Conservation (phyloP, 2,329 filamentous ascomycete species). For the Venturia oleaginea region DNA sequence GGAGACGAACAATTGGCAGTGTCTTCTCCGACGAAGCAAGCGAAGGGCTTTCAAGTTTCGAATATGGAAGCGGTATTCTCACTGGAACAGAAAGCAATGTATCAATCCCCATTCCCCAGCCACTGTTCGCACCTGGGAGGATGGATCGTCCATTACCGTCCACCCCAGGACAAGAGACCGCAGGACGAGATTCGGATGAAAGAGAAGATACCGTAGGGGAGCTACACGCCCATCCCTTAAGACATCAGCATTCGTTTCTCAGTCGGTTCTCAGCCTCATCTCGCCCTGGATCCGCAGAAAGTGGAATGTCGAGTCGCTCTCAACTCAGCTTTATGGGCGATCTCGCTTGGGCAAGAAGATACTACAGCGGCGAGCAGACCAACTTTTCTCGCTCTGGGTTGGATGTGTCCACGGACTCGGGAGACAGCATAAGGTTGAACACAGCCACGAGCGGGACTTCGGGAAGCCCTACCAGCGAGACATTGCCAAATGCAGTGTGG, state of each 20-base stretch:
- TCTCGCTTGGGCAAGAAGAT: constrained; percentile 11
- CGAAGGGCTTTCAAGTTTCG: constrained; percentile 2
- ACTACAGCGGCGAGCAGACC: constrained; percentile 13
- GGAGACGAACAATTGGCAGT: constrained; percentile 12
- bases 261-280: constrained; percentile 24
- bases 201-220: constrained; percentile 31
- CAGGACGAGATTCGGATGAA: constrained; percentile 28
- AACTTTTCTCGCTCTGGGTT: background rate
- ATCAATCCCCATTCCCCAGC: constrained; percentile 26
- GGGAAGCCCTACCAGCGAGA: constrained; percentile 28
- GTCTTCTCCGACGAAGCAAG: constrained; percentile 5
- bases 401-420: background rate
- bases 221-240: constrained; percentile 27
- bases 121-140: constrained; percentile 26
- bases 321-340: constrained; percentile 14
- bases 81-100: constrained; percentile 20
- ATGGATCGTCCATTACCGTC: constrained; percentile 4
- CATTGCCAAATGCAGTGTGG: constrained; percentile 29
- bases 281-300: constrained; percentile 26
- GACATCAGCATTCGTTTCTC: constrained; percentile 28
- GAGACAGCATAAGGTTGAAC: constrained; percentile 2
- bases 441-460: constrained; percentile 27
- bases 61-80: constrained; percentile 11
- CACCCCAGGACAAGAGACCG: constrained; percentile 16
- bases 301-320: constrained; percentile 21